A percentile compares a stretch with the other conserved stretches of the same genome.
Conservation (phyloP, 305 asterid species). For the Withania somnifera region DNA sequence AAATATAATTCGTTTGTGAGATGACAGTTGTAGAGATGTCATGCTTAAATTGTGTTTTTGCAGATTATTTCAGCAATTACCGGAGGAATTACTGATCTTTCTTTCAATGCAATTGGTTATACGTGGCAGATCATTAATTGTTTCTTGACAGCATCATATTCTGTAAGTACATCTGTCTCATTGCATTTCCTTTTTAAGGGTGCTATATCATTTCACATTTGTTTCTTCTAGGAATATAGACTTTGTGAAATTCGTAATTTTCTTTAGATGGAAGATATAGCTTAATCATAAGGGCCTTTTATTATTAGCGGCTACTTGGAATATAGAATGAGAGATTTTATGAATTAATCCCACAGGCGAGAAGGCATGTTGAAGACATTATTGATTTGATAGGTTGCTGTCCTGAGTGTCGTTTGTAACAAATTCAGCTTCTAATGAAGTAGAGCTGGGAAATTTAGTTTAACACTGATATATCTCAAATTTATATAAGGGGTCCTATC, state of each 20-base stretch:
- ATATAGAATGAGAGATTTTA: neutral
- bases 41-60: constrained; percentile 9
- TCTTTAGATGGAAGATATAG: neutral
- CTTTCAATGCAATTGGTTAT: constrained; percentile 74
- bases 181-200: neutral
- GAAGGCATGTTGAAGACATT: neutral
- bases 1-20: neutral
- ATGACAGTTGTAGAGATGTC: neutral
- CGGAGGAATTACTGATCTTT: constrained; percentile 85
- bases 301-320: neutral
- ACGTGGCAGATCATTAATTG: constrained; percentile 86
- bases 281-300: neutral
- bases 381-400: neutral
- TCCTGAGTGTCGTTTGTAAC: neutral
- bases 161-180: constrained; percentile 35
- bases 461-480: neutral
- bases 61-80: constrained; percentile 92
- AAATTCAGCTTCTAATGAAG: neutral
- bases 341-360: neutral
- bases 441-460: neutral
- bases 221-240: neutral
- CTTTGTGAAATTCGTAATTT: neutral
- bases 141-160: constrained; percentile 83
- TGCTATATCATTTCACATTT: neutral
- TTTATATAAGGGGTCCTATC: neutral